Conservation (phyloP, 768 basidiomycete species). For the Panellus pusillus region DNA sequence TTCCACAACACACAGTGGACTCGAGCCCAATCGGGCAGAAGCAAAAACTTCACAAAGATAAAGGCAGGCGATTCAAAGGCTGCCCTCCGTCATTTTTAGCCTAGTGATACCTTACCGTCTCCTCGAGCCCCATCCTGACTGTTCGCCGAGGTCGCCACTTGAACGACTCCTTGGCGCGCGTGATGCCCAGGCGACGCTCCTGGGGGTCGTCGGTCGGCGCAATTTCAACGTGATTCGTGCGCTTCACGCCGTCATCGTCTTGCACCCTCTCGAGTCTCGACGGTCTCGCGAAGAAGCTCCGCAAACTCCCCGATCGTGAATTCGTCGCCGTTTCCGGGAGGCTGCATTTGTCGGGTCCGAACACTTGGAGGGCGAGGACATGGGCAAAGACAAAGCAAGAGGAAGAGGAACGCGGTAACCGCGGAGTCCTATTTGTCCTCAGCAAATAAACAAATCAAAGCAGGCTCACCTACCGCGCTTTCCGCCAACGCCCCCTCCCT, state of each 20-base stretch:
- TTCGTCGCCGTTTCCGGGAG: constrained; percentile 94
- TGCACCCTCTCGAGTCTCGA: constrained; percentile 95
- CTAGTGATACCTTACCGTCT: constrained; percentile 94
- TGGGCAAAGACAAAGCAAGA: too few species aligned
- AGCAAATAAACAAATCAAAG: too few species aligned
- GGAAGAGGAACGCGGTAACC: too few species aligned
- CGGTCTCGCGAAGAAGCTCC: constrained; percentile 85
- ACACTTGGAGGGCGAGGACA: too few species aligned
- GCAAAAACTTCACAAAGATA: too few species aligned
- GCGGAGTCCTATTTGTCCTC: too few species aligned
- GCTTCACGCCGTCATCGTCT: constrained; percentile 68
- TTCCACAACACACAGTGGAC: too few species aligned
- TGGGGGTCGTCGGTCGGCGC: constrained; percentile 93
- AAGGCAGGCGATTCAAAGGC: constrained; percentile 52
- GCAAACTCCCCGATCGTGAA: constrained; percentile 96
- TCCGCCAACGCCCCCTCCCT: too few species aligned
- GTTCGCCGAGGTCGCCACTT: constrained; percentile 94
- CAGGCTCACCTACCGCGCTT: too few species aligned
- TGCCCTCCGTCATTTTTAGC: constrained; percentile 85
- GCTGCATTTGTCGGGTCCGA: too few species aligned
- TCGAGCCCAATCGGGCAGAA: background rate
- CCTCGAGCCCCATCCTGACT: constrained; percentile 89
- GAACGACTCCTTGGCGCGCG: constrained; percentile 80
- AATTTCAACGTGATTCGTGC: constrained; percentile 56
- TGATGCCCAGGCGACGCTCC: constrained; percentile 89